Evolutionary conservation across 208 protist genomes (phyloP).

Genomic region (Leishmania gerbilli): DNA sequence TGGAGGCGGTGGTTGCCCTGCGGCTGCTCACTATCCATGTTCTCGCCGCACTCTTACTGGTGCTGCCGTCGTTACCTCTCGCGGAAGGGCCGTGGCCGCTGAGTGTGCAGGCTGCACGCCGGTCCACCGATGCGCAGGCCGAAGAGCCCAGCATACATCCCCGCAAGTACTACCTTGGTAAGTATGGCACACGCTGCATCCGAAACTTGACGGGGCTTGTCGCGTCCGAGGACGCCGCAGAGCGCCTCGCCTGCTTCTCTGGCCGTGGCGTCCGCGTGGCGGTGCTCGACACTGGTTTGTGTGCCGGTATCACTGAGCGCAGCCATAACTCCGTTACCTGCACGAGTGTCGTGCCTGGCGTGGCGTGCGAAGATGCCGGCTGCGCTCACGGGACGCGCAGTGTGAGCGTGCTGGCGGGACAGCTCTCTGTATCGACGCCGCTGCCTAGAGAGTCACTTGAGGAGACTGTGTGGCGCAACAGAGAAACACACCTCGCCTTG

Average conservation of each 20-base stretch:
- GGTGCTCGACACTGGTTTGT: constrained; percentile 68
- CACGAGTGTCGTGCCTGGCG: constrained; percentile 60
- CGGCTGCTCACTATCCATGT: background rate
- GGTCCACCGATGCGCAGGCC: background rate
- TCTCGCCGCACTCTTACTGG: background rate
- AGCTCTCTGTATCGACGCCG: constrained; percentile 23
- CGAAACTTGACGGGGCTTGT: background rate
- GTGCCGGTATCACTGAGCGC: constrained; percentile 11
- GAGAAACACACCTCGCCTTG: constrained; percentile 4
- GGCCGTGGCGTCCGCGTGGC: constrained; percentile 59
- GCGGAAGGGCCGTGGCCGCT: background rate
- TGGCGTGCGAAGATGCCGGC: constrained; percentile 61
- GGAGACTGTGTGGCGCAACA: background rate
- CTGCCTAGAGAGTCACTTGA: background rate
- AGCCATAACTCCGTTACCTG: constrained; percentile 44
- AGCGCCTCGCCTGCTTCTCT: constrained; percentile 22
- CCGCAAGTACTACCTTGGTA: constrained; percentile 31
- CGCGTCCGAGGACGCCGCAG: background rate
- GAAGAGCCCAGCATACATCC: constrained; percentile 1
- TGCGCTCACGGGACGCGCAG: constrained; percentile 98
- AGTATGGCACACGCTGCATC: constrained; percentile 14
- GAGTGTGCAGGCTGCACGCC: background rate
- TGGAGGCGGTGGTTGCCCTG: background rate
- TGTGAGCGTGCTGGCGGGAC: constrained; percentile 90
- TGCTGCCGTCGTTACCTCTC: background rate